phyloP scores from a whole-genome alignment of 768 basidiomycete species.

The Chiua virens region DNA sequence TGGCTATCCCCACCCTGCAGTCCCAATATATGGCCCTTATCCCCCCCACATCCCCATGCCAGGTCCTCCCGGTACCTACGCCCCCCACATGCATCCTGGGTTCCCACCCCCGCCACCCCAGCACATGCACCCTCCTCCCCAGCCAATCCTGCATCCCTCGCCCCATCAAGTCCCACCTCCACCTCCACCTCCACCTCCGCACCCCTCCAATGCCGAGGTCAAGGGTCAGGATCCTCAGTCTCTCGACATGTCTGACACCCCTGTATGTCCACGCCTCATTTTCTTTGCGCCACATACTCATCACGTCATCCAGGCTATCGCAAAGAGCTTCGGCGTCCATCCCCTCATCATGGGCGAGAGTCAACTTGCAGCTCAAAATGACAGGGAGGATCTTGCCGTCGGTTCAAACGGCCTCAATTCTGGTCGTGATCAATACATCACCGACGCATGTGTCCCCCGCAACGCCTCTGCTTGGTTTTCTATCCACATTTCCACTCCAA shows the following conservation, averaged over 20 bases:
- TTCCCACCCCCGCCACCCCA: slow-evolving; percentile 52
- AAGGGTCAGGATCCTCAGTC: slow-evolving; percentile 79
- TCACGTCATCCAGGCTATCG: slow-evolving; percentile 50
- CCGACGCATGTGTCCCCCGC: slow-evolving; percentile 56
- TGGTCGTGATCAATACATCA: slow-evolving; percentile 61
- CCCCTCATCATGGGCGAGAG: slow-evolving; percentile 66
- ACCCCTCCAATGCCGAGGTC: slow-evolving; percentile 34
- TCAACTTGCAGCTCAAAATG: slow-evolving; percentile 49
- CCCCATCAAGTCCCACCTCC: slow-evolving; percentile 24
- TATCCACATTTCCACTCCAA: slow-evolving; percentile 52
- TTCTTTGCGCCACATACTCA: slow-evolving; percentile 5
- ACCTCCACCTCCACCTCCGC: slow-evolving; percentile 9
- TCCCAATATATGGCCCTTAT: slow-evolving; percentile 44
- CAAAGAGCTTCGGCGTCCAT: slow-evolving; percentile 78
- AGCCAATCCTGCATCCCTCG: slow-evolving; percentile 29
- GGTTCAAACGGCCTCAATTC: slow-evolving; percentile 70
- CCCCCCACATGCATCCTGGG: slow-evolving; percentile 59
- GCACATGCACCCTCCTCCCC: slow-evolving; percentile 36
- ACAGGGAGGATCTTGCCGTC: slow-evolving; percentile 76
- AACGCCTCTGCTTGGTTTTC: slow-evolving; percentile 62
- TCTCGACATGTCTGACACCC: slow-evolving; percentile 75
- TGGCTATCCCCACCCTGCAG: slow-evolving; percentile 45
- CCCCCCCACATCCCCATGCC: slow-evolving; percentile 44
- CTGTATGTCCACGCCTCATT: slow-evolving; percentile 33
- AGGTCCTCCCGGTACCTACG: slow-evolving; percentile 44